Conservation (phyloP, 2,329 filamentous ascomycete genomes). For the Alternaria rosae region DNA sequence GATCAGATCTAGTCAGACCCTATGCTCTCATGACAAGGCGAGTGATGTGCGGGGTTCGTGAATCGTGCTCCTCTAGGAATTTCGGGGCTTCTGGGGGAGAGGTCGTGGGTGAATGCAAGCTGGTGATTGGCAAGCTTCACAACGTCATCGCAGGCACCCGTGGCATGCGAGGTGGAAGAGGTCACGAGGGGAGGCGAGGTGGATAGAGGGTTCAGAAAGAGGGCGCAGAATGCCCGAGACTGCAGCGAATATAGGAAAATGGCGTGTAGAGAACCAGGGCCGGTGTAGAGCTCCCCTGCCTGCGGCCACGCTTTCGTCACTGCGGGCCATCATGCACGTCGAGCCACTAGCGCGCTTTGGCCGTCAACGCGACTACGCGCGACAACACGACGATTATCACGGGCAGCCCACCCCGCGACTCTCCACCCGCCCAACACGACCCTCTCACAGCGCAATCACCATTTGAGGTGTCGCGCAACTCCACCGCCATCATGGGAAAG, state of each 20-base stretch:
- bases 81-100: constrained; percentile 4
- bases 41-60: constrained; percentile 19
- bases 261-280: neutral
- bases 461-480: constrained; percentile 19
- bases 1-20: constrained; percentile 20
- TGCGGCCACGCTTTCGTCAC: constrained; percentile 32
- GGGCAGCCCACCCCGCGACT: constrained; percentile 11
- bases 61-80: constrained; percentile 4
- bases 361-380: constrained; percentile 26
- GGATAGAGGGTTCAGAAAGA: neutral
- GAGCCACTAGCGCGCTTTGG: constrained; percentile 22
- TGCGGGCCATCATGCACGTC: constrained; percentile 17
- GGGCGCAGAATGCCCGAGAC: neutral
- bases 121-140: constrained; percentile 40
- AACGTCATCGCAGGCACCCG: constrained; percentile 25
- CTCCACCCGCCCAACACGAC: constrained; percentile 5
- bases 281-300: neutral
- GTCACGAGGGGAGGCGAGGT: constrained; percentile 17
- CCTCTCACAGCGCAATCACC: constrained; percentile 17
- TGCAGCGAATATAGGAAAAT: neutral
- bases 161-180: neutral
- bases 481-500: constrained; percentile 76
- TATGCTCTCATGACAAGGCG: constrained; percentile 39
- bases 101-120: constrained; percentile 38
- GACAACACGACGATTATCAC: constrained; percentile 5